Evolutionary conservation across 257 asterid genomes (phyloP).

Genomic region (Solanum corneliomulleri): DNA sequence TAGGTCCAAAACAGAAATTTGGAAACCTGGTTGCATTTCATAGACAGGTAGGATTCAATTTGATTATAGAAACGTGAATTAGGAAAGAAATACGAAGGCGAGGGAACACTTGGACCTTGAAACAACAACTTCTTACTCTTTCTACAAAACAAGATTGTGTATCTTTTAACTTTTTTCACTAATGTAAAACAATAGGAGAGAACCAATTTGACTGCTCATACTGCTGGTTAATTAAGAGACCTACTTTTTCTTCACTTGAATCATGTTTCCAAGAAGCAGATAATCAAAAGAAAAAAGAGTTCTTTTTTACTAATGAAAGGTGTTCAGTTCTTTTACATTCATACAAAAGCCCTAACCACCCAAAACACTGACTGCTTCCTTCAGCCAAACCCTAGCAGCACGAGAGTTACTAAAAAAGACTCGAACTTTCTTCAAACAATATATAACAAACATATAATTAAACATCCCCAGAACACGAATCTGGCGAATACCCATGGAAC

Average conservation of each 20-base stretch:
- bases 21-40: background rate
- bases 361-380: background rate
- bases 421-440: background rate
- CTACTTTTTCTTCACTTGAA: background rate
- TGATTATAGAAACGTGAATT: background rate
- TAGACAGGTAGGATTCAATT: background rate
- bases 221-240: background rate
- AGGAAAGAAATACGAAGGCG: background rate
- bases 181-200: background rate
- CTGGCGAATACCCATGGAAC: slow-evolving; percentile 9
- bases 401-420: background rate
- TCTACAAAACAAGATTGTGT: background rate
- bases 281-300: background rate
- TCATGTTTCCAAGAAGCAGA: background rate
- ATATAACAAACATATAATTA: background rate
- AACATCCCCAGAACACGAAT: slow-evolving; percentile 12
- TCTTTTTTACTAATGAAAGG: background rate
- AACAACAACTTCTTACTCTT: background rate
- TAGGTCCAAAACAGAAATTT: background rate
- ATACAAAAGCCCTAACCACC: background rate
- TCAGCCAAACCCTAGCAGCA: slow-evolving; percentile 1
- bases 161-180: background rate
- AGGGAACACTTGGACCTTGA: background rate
- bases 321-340: background rate
- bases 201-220: background rate